These are phyloP conservation scores for Sarocladium strictum DNA, from an alignment of 2,329 filamentous ascomycete genomes.

Conservation along the genomic window DNA sequence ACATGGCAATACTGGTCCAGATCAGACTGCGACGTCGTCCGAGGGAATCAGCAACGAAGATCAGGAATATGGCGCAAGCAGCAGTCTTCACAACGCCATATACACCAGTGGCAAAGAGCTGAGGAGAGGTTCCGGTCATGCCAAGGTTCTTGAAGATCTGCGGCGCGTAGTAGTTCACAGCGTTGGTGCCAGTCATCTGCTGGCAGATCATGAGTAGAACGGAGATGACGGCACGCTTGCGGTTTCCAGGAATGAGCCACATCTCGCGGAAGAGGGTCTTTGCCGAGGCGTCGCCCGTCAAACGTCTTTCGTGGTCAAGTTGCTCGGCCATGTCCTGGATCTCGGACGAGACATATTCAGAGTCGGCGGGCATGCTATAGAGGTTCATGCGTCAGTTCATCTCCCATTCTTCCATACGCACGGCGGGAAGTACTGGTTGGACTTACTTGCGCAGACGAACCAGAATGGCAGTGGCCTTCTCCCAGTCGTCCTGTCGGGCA, in stretches of 20 bases:
- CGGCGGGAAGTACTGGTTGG: too few relatives aligned
- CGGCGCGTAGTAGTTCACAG: conserved; percentile 62
- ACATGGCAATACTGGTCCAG: conserved; percentile 60
- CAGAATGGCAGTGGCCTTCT: conserved; percentile 51
- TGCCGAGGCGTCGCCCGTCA: conserved; percentile 45
- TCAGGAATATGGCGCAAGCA: conserved; percentile 57
- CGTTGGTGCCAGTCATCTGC: conserved; percentile 61
- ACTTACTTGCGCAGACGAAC: conserved; percentile 38
- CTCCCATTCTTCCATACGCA: too few relatives aligned
- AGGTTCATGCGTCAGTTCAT: not conserved
- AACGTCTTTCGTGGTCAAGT: conserved; percentile 55
- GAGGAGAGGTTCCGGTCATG: conserved; percentile 46
- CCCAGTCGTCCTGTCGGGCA: conserved; percentile 62
- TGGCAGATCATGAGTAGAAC: conserved; percentile 60
- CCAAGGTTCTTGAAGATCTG: conserved; percentile 63
- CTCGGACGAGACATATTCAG: conserved; percentile 52
- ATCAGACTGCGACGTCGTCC: conserved; percentile 56
- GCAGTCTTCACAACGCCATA: conserved; percentile 68
- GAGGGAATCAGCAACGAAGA: conserved; percentile 63
- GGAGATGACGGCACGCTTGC: conserved; percentile 58
- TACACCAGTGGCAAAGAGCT: conserved; percentile 67
- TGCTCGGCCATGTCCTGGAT: conserved; percentile 55
- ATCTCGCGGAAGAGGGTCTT: conserved; percentile 60
- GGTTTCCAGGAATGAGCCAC: conserved; percentile 53
- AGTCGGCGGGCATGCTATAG: conserved; percentile 41